These are phyloP conservation scores for Hammondia hammondi DNA, from an alignment of 169 alveolate species.

Conservation along the genomic window DNA sequence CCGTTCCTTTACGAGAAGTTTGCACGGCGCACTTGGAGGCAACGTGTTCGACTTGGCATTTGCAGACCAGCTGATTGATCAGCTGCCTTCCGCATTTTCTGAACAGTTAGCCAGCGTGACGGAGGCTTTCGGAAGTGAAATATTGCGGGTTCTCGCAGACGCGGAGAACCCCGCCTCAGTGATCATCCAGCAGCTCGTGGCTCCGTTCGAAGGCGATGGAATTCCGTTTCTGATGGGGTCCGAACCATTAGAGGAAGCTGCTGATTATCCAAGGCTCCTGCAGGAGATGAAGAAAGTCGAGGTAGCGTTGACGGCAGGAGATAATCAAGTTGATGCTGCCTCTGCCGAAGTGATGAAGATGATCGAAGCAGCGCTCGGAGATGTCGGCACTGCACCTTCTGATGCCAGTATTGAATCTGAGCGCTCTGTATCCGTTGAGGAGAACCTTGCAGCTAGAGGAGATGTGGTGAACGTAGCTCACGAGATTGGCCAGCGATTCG, in stretches of 20 bases:
- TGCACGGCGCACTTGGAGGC: conserved; percentile 22
- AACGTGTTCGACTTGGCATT: conserved; percentile 5
- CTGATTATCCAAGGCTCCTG: background rate
- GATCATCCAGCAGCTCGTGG: conserved; percentile 9
- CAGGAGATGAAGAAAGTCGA: background rate
- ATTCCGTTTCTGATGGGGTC: conserved; percentile 4
- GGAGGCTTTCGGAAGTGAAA: conserved; percentile 27
- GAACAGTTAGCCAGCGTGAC: conserved; percentile 17
- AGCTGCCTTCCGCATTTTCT: background rate
- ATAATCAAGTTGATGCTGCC: background rate
- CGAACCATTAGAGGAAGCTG: background rate
- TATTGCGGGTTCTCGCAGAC: conserved; percentile 11
- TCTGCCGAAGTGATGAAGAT: background rate
- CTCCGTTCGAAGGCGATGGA: conserved; percentile 30
- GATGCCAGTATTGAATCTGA: background rate
- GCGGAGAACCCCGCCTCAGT: conserved; percentile 41
- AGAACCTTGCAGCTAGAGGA: background rate
- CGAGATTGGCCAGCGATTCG: background rate
- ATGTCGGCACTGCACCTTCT: background rate
- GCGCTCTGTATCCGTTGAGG: background rate
- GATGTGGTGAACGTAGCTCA: background rate
- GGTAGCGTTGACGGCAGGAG: background rate
- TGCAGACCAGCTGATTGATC: conserved; percentile 11
- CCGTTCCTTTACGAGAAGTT: conserved; percentile 12
- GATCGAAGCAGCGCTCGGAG: background rate